Evolutionary conservation across 2,329 filamentous ascomycete species (phyloP).

Genomic region (Phialemonium atrogriseum): DNA sequence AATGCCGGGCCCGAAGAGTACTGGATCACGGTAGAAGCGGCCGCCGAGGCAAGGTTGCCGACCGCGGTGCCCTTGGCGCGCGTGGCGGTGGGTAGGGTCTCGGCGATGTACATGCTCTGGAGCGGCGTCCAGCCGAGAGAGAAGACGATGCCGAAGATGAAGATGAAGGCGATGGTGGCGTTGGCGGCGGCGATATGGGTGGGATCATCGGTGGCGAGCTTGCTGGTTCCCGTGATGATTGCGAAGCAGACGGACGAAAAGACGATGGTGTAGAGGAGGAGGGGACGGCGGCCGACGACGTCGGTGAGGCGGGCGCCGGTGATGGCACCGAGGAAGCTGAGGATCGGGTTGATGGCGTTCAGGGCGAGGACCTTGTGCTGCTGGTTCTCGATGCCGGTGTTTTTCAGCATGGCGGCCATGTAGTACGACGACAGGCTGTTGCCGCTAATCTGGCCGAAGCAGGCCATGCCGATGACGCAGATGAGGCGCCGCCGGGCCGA

Average conservation of each 20-base stretch:
- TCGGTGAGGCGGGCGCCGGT: slow-evolving; percentile 49
- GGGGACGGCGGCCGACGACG: slow-evolving; percentile 46
- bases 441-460: slow-evolving; percentile 45
- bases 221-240: slow-evolving; percentile 39
- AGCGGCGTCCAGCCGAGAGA: slow-evolving; percentile 43
- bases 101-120: slow-evolving; percentile 40
- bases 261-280: slow-evolving; percentile 38
- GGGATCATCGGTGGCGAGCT: slow-evolving; percentile 28
- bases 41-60: slow-evolving; percentile 30
- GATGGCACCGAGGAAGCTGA: slow-evolving; percentile 41
- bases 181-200: slow-evolving; percentile 28
- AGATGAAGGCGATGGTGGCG: slow-evolving; percentile 41
- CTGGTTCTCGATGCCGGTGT: slow-evolving; percentile 41
- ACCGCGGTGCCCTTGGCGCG: slow-evolving; percentile 36
- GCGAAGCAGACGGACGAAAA: slow-evolving; percentile 39
- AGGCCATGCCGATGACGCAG: slow-evolving; percentile 40
- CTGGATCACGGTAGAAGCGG: slow-evolving; percentile 30
- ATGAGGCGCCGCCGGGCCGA: slow-evolving; percentile 40
- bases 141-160: slow-evolving; percentile 43
- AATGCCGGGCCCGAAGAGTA: slow-evolving; percentile 35
- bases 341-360: slow-evolving; percentile 44
- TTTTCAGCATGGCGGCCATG: slow-evolving; percentile 41
- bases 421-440: slow-evolving; percentile 45
- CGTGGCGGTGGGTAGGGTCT: slow-evolving; percentile 34
- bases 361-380: slow-evolving; percentile 38